Evolutionary conservation across 768 basidiomycete genomes (phyloP).

Genomic region (Tricholoma hemisulphureum): DNA sequence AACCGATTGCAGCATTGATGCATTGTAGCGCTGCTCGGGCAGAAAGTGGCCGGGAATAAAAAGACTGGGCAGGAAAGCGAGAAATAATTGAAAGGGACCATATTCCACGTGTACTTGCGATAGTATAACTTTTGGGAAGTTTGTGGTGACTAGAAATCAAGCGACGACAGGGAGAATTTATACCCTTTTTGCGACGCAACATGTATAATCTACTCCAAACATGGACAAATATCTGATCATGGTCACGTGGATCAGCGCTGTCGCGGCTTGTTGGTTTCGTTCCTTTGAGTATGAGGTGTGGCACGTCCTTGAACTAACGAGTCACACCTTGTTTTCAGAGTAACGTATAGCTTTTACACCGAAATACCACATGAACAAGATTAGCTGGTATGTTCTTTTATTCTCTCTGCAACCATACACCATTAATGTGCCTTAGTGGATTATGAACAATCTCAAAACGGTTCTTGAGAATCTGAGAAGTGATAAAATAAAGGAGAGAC

Average conservation of each 20-base stretch:
- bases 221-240: not conserved
- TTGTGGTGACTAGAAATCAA: not conserved
- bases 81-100: not conserved
- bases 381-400: not conserved
- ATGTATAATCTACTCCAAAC: too few relatives aligned
- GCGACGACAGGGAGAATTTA: not conserved
- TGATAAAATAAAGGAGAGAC: constrained; percentile 68
- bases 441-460: constrained; percentile 38
- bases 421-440: not conserved
- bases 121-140: too few relatives aligned
- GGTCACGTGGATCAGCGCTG: not conserved
- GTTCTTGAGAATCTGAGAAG: constrained; percentile 54
- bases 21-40: constrained; percentile 65
- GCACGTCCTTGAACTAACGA: not conserved
- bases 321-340: not conserved
- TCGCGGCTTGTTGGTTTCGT: not conserved
- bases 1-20: constrained; percentile 71
- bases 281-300: not conserved
- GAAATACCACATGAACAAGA: not conserved
- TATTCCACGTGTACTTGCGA: not conserved
- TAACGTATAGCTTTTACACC: not conserved
- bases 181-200: not conserved
- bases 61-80: constrained; percentile 7
- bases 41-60: constrained; percentile 58
- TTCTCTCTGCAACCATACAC: not conserved